Base-by-base conservation (phyloP, 441 rosid species). In the Aleurites moluccanus region DNA sequence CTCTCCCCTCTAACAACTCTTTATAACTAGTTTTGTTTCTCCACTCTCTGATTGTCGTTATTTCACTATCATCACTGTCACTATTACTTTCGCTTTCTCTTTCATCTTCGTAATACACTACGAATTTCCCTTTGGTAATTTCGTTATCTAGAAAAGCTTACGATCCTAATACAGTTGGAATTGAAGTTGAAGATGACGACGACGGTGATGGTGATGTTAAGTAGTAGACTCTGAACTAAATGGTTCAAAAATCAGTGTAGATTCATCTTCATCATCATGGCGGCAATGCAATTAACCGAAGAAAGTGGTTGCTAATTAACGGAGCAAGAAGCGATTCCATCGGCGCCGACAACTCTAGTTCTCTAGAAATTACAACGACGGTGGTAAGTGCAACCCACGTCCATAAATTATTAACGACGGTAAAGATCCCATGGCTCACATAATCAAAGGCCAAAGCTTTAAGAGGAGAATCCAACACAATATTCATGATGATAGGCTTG, bases 341-440 rank as follows among this genome's bases (percentile, higher is more conserved):
- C 25, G 30, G 75, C 49, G 35, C 64, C 80, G 40, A 79, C 73
- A 64, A 83, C 77, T 79, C 85, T 80, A 70, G 91, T 79, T 67
- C 83, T 78, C 94, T 94, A 91, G 73, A 88, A 86, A 80, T 92
- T 85, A 89, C 71, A 20, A 87, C 87, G 25, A 91, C 93, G 2
- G 89, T 88, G 20, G 86, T 33, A 20, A 89, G 78, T 42, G 92
- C 91, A 27, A 92, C 74, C 92, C 91, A 89, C 69, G 94, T 82
- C 94, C 94, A 92, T 1, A 87, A 77, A 71, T 85, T 91, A 74
- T 81, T 86, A 3, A 80, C 77, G n/a, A 79, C 57, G 11, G 87
- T 74, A 70, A 84, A 70, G 40, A 88, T 64, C 25, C 86, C 93
- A 53, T 84, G 76, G 65, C 70, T 83, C 14, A 78, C 73, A 61